Base-by-base conservation (phyloP, 2,329 filamentous ascomycete genomes). In the Coniella lustricola region DNA sequence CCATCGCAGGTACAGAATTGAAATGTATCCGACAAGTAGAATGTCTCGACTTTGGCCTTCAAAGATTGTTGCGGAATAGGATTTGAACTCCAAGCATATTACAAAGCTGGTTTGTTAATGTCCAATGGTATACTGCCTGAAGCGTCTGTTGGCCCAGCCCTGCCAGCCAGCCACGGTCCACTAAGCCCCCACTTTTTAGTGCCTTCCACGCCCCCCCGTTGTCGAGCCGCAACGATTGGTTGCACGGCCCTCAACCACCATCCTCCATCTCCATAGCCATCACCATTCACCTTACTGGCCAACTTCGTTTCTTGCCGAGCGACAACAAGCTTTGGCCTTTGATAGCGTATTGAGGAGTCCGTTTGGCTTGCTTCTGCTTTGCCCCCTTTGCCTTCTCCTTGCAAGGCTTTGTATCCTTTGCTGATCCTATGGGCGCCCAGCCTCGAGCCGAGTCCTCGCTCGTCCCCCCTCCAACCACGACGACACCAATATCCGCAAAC, bases 231-330 rank as follows among this genome's bases (percentile, higher is more conserved):
- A 20, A 34, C 31, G 32, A 44, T 22, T 44, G 18, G 37, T 8
- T 39, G 18, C 13, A 16, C 18, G 16, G 32, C 17, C n/a, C 7
- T 18, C 18, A 29, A 29, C 32, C 42, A 29, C 32, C 21, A 29
- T 22, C 33, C 8, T 37, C 21, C 41, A 9, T 44, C n/a, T 41
- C 38, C n/a, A 41, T 22, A n/a, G 29, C 38, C 17, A 21, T 25
- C n/a, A 40, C 38, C n/a, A 7, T 21, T 25, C 37, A 41, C 22
- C 22, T 41, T 44, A 33, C 42, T 44, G 33, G 42, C 29, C 42
- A 44, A 36, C 33, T 29, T 13, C n/a, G 14, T 17, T 18, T 20
- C 31, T 10, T 14, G 16, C n/a, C 29, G 8, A 7, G 14, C 29
- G 29, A 34, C 40, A 18, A 33, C 40, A 16, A 16, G 20, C 31